Evolutionary conservation across 202 grass and related monocot genomes (phyloP).

Genomic region (Bolboschoenoplectus hybrid): DNA sequence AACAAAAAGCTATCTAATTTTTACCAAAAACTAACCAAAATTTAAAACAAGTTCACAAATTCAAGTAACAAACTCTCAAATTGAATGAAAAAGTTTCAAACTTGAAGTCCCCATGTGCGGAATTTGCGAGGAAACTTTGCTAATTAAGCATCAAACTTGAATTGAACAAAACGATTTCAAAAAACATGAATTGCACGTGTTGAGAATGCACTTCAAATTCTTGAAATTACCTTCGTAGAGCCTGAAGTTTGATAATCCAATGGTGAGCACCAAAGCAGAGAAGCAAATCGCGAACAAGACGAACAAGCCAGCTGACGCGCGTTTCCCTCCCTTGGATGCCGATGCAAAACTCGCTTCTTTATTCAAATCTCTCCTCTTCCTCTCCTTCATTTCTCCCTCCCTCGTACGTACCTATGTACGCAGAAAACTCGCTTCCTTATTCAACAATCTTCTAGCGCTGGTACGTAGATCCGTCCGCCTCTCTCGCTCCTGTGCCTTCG

Average conservation of each 20-base stretch:
- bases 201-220: neutral
- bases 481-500: conserved; percentile 29
- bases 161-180: neutral
- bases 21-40: conserved; percentile 24
- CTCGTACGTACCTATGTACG: neutral
- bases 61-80: neutral
- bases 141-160: neutral
- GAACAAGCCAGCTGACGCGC: neutral
- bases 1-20: neutral
- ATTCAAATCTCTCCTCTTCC: conserved; percentile 23
- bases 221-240: conserved; percentile 43
- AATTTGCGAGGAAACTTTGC: neutral
- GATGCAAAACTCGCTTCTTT: neutral
- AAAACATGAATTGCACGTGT: neutral
- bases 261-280: conserved; percentile 24
- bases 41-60: neutral
- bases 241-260: conserved; percentile 39
- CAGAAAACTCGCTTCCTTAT: no score
- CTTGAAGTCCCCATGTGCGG: neutral
- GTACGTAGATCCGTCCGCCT: conserved; percentile 2
- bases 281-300: conserved; percentile 39
- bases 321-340: neutral
- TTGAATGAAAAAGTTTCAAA: neutral
- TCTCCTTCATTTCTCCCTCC: conserved; percentile 39
- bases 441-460: no score